Conservation (phyloP, 495 filamentous ascomycete species). For the Penicillium desertorum region DNA sequence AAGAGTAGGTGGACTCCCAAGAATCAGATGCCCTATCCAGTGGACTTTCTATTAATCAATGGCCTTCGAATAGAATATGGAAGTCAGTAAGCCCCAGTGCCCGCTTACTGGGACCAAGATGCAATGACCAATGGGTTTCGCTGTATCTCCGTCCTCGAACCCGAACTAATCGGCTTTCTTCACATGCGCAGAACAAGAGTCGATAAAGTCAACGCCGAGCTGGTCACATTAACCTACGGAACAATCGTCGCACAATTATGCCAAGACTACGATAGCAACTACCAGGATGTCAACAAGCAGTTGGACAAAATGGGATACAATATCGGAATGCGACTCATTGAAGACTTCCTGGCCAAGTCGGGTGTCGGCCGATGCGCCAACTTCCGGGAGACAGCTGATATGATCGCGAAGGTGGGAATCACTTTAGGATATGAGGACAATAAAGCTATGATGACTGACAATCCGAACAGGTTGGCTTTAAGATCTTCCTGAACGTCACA, state of each 20-base stretch:
- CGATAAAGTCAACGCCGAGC: conserved; percentile 82
- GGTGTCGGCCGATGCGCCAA: conserved; percentile 85
- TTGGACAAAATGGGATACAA: conserved; percentile 99
- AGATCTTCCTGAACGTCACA: conserved; percentile 98
- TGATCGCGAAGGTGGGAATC: conserved; percentile 78
- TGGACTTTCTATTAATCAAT: conserved; percentile 32
- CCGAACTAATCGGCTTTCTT: conserved; percentile 13
- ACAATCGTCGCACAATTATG: conserved; percentile 96
- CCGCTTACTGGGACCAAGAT: neutral
- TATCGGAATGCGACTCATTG: conserved; percentile 92
- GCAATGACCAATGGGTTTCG: neutral
- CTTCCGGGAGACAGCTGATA: conserved; percentile 93
- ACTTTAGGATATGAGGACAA: neutral
- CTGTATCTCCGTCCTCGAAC: conserved; percentile 1
- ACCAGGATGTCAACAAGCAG: conserved; percentile 91
- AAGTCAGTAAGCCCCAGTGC: conserved; percentile 67
- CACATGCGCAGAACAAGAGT: conserved; percentile 52
- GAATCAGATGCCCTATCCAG: conserved; percentile 4
- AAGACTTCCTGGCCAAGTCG: conserved; percentile 95
- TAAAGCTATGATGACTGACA: conserved; percentile 1
- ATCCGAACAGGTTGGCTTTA: conserved; percentile 79
- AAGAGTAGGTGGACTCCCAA: conserved; percentile 76
- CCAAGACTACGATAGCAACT: conserved; percentile 91
- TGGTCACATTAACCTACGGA: conserved; percentile 96
- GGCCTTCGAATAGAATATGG: conserved; percentile 69